Evolutionary conservation across 352 stramenopile genomes (phyloP).

Genomic region (Phytophthora capsici): DNA sequence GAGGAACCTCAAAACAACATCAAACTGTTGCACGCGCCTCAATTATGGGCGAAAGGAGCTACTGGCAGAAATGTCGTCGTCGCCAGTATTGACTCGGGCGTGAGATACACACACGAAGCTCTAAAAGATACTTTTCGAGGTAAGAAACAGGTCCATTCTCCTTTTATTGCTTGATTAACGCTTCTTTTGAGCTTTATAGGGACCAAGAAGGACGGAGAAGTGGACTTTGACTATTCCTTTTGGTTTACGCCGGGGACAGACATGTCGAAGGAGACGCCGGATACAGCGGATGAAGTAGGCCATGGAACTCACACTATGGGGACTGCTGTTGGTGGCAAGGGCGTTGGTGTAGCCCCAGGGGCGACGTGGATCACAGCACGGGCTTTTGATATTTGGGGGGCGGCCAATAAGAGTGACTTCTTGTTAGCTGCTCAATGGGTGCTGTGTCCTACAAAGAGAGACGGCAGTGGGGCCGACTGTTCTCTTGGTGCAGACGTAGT

Average conservation of each 20-base stretch:
- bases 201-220: conserved; percentile 29
- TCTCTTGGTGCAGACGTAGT: conserved; percentile 67
- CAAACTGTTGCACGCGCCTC: conserved; percentile 50
- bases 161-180: not conserved
- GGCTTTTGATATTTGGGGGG: conserved; percentile 66
- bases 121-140: conserved; percentile 57
- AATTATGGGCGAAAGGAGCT: conserved; percentile 50
- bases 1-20: conserved; percentile 50
- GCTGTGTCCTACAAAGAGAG: conserved; percentile 61
- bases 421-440: conserved; percentile 72
- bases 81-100: conserved; percentile 75
- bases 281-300: conserved; percentile 71
- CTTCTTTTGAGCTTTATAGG: conserved; percentile 22
- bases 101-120: conserved; percentile 72
- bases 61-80: conserved; percentile 57
- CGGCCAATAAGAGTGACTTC: conserved; percentile 75
- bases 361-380: conserved; percentile 76
- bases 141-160: conserved; percentile 2
- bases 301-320: conserved; percentile 79
- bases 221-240: conserved; percentile 75
- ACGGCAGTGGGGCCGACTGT: conserved; percentile 56
- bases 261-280: conserved; percentile 58
- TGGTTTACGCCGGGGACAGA: conserved; percentile 66
- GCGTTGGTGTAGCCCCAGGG: conserved; percentile 63
- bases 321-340: conserved; percentile 54